Evolutionary conservation across 164 flowering plant genomes (phyloP), one percentile per base, ranked within the genome.

Genomic region (Vitis cinerea): DNA sequence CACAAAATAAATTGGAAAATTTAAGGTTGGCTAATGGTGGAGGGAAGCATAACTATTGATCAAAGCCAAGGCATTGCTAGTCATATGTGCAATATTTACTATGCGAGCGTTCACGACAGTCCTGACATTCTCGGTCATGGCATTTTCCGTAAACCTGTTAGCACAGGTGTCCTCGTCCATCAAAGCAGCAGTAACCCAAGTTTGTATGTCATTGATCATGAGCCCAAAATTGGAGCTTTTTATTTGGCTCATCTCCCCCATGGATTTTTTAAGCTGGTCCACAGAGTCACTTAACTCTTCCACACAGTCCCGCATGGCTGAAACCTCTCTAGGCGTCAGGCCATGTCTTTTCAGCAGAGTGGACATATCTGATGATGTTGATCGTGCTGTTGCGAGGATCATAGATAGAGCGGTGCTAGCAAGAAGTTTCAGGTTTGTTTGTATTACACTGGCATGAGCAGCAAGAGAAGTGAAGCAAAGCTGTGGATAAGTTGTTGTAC

Each of bases 111-210:
- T 71, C 27, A 81, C 81, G 0, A 51, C 72, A 9, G 13, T 76
- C 74, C 79, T 83, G 64, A 79, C 51, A 6, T 73, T 68, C 23
- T 83, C 81, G 51, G 80, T 67, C 83, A 80, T 74, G 58, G 53
- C 72, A 0, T 77, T 72, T n/a, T 83, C 84, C 0, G 72, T 65
- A 27, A 91, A 89, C 49, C 93, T 94, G 4, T 89, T 91, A 31
- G 63, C 68, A 74, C 97, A 91, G 0, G 91, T 87, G 66, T 63
- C 81, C 64, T 84, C 88, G 3, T 89, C 78, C 1, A 92, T 86
- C 71, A 91, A 61, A 9, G 92, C 93, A 3, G 97, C 93, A 72
- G 93, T 91, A 17, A 89, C 87, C 90, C 93, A 89, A 11, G 97
- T 88, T 64, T 84, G 84, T n/a, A 89, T 69, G 64, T 87, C 80